Evolutionary conservation across 768 basidiomycete genomes (phyloP).

Genomic region (Trametes gibbosa): DNA sequence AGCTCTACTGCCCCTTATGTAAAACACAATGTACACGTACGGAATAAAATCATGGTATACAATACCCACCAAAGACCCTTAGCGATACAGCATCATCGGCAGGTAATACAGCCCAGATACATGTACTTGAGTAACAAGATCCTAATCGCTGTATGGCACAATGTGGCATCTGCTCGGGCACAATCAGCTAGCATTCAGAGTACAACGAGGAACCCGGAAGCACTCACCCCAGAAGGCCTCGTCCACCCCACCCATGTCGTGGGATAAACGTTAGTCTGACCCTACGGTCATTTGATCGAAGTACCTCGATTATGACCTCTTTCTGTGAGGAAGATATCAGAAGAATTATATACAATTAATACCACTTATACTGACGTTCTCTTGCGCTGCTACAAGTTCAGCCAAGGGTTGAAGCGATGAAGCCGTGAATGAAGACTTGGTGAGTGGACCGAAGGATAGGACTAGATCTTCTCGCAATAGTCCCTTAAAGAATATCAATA

Average conservation of each 20-base stretch:
- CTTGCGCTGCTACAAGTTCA: slow-evolving; percentile 67
- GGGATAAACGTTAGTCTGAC: slow-evolving; percentile 26
- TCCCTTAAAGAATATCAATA: slow-evolving; percentile 44
- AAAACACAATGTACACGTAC: background rate
- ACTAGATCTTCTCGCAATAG: slow-evolving; percentile 68
- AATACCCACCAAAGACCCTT: background rate
- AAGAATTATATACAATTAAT: background rate
- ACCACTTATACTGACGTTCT: slow-evolving; percentile 59
- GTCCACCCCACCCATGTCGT: slow-evolving; percentile 73
- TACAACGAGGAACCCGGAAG: background rate
- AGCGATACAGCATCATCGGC: slow-evolving; percentile 59
- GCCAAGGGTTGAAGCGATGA: slow-evolving; percentile 68
- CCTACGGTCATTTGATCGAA: slow-evolving; percentile 46
- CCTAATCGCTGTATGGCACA: slow-evolving; percentile 16
- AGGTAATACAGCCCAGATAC: slow-evolving; percentile 30
- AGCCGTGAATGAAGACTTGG: slow-evolving; percentile 47
- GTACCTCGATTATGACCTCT: slow-evolving; percentile 54
- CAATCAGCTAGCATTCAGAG: background rate
- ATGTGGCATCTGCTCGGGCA: slow-evolving; percentile 19
- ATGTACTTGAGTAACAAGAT: background rate
- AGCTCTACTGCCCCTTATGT: too few species aligned
- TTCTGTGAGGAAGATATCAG: slow-evolving; percentile 38
- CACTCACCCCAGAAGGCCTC: slow-evolving; percentile 78
- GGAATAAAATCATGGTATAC: too few species aligned
- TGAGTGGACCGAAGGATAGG: slow-evolving; percentile 68